Percentiles rank a stretch among this genome's conserved stretches.
These are phyloP conservation scores for Chamaecyparis obtusa DNA, from an alignment of 75 land plant genomes.

Conservation along the genomic window DNA sequence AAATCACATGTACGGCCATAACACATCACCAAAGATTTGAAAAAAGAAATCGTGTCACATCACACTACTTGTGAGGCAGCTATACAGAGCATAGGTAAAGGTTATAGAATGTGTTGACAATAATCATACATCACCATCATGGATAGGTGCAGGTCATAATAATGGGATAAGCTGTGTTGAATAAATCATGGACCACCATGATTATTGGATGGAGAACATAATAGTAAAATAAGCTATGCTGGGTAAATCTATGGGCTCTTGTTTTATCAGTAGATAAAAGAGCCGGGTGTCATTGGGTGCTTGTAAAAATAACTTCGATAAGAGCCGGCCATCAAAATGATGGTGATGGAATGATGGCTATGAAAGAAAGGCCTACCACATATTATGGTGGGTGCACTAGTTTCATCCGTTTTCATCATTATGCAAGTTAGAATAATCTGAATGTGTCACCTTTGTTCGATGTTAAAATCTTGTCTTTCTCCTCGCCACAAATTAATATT, in stretches of 20 bases:
- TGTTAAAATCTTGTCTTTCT: background rate
- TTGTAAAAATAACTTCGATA: background rate
- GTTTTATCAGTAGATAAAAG: background rate
- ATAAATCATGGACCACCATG: constrained; percentile 2
- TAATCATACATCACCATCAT: constrained; percentile 7
- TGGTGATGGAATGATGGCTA: constrained; percentile 1
- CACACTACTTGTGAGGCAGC: background rate
- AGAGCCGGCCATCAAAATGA: background rate
- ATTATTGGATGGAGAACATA: background rate
- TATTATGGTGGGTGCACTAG: background rate
- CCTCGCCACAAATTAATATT: background rate
- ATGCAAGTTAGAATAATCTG: background rate
- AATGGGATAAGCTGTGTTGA: constrained; percentile 5
- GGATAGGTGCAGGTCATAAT: constrained; percentile 5
- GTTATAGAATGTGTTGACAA: background rate
- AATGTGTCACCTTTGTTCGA: background rate
- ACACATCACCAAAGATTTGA: background rate
- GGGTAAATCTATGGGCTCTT: background rate
- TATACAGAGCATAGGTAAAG: background rate
- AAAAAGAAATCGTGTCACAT: background rate
- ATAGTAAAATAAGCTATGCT: constrained; percentile 6
- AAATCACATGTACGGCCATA: background rate
- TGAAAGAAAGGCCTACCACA: background rate
- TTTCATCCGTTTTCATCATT: background rate
- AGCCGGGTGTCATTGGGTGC: background rate